Base-by-base conservation (phyloP, 2,329 filamentous ascomycete genomes). In the Fusarium lyarnte region DNA sequence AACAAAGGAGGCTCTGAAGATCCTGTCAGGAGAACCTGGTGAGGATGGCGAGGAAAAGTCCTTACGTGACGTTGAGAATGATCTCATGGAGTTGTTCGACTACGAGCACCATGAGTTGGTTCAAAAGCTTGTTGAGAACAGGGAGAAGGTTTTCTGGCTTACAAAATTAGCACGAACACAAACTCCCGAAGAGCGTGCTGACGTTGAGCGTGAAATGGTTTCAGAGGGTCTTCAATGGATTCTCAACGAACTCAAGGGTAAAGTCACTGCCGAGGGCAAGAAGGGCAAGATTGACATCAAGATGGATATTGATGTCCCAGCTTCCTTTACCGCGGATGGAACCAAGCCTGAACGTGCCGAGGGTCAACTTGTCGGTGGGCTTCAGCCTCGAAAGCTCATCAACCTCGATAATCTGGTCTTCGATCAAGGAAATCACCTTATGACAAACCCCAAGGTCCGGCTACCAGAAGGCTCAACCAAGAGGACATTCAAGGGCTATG, bases 381-480 rank as follows among this genome's bases (percentile, higher is more conserved):
- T 99, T 41, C 93, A 96, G 77, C 96, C 97, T 5, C 91, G 91
- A 74, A 94, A 93, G 79, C 85, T 94, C 47, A 94, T 99, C 80
- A 98, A 98, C 79, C 86, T 99, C 57, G 95, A 99, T 64, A 98
- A 98, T 77, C 89, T 99, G 38, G 89, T 98, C 42, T 99, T 99
- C 79, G 96, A 98, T 76, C 95, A 98, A 82, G 96, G 96, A 58
- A 99, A 98, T 78, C 96, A 99, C 85, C 87, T 99, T 46, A 99
- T 98, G 95, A 98, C 96, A n/a, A 99, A 99, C 77, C 93, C 94
- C 11, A 98, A 94, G 79, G 96, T 99, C 51, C 92, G 93, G 71
- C 87, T 99, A 25, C 96, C 96, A 0, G 94, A 97, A 80, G 96
- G 96, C 16, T 97, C 96, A 5, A 98, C 94, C 1, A 98, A 98